Evolutionary conservation across 2,329 filamentous ascomycete species (phyloP).

Genomic region (Hypoxylon sp.): DNA sequence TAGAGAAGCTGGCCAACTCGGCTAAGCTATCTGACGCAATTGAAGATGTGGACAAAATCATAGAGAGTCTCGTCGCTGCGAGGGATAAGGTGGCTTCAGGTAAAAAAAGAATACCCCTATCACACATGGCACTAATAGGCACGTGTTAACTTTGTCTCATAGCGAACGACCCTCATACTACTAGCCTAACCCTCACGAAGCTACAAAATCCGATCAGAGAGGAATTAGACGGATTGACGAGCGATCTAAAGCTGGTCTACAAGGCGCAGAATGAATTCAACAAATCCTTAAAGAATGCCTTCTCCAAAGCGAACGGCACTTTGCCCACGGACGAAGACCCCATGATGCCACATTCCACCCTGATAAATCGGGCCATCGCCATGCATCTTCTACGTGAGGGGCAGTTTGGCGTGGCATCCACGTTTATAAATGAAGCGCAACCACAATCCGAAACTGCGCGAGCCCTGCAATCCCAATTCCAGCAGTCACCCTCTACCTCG

Average conservation of each 20-base stretch:
- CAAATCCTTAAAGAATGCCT: conserved; percentile 83
- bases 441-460: conserved; percentile 39
- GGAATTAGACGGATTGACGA: conserved; percentile 80
- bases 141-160: conserved; percentile 16
- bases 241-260: conserved; percentile 83
- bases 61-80: conserved; percentile 77
- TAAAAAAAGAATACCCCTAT: too few species aligned
- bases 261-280: conserved; percentile 83
- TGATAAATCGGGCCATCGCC: conserved; percentile 92
- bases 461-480: conserved; percentile 18
- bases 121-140: too few species aligned
- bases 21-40: conserved; percentile 76
- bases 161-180: conserved; percentile 71
- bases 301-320: conserved; percentile 73
- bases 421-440: conserved; percentile 78
- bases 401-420: conserved; percentile 86
- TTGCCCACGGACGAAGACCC: conserved; percentile 83
- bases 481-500: conserved; percentile 41
- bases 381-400: conserved; percentile 97
- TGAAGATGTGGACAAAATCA: conserved; percentile 82
- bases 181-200: conserved; percentile 79
- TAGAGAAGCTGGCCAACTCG: conserved; percentile 74
- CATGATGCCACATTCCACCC: conserved; percentile 74
- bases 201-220: conserved; percentile 86
- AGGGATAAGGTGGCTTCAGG: conserved; percentile 77